Evolutionary conservation across 2,329 filamentous ascomycete species (phyloP), one percentile per base, ranked within the genome.

Genomic region (Alternaria gansuensis): DNA sequence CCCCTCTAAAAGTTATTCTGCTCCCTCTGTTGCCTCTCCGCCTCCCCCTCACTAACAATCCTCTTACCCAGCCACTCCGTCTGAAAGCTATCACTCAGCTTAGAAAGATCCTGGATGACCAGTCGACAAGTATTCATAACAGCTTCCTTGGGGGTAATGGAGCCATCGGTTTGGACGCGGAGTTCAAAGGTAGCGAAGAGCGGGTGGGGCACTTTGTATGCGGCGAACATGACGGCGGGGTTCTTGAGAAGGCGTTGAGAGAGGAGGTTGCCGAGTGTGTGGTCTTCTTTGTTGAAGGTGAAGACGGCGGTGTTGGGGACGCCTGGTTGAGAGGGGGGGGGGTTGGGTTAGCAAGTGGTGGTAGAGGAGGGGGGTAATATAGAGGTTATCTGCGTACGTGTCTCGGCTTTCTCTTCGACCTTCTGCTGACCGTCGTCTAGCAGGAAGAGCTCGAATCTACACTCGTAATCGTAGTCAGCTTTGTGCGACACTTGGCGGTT

Each of bases 241-340:
- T 92, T 90, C 77, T 91, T 88, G 81, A 95, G 88, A 57, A 99
- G 89, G 71, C 94, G 91, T 72, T 92, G 89, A 46, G 90, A 87
- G 56, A 99, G 85, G 55, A 99, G 85, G 78, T 99, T 97, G 70
- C 90, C 95, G 26, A 99, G 86, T 1, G 94, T 97, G 80, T 97
- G 94, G 71, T 99, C 95, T 78, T 99, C 95, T 79, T 97, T 98
- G 80, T 92, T 92, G 80, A 99, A 88, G 59, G 92, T 88, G 82
- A 99, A 99, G 79, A 97, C 91, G 9, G 92, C 91, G n/a, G 91
- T 93, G 77, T 97, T 96, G 23, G 94, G 92, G 76, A 96, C 93
- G 74, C 92, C 93, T 95, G 54, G 24, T 62, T n/a, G 23, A 23
- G 9, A 6, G 17, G 57, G 54, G 17, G 57, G 54, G 14, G 9